A percentile compares a stretch with the other conserved stretches of the same genome.
Evolutionary conservation across 192 early-diverging fungal species (phyloP).

Genomic region (Rhizoclosmatium globosum): DNA sequence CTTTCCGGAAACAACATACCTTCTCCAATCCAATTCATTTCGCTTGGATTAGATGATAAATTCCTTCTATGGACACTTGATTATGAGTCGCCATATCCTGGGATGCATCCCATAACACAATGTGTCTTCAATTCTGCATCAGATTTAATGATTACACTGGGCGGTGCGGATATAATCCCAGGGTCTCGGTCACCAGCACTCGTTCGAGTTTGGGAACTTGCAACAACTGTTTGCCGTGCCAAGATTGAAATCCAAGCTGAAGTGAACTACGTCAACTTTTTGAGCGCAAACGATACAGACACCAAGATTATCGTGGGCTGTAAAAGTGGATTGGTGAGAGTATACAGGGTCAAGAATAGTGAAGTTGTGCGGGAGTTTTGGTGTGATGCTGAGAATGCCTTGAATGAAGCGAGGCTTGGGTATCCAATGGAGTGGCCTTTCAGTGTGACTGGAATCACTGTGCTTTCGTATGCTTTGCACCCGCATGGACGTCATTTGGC

Average conservation of each 20-base stretch:
- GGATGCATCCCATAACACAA: conserved; percentile 11
- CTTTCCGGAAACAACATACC: conserved; percentile 6
- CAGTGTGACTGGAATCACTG: conserved; percentile 13
- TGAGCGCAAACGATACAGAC: conserved; percentile 9
- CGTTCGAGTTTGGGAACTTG: conserved; percentile 34
- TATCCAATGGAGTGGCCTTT: conserved; percentile 41
- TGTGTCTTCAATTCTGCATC: conserved; percentile 4
- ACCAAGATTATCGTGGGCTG: conserved; percentile 31
- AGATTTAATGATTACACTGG: conserved; percentile 33
- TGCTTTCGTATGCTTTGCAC: conserved; percentile 37
- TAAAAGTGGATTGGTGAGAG: conserved; percentile 31
- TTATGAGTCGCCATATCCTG: conserved; percentile 4
- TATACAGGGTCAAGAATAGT: conserved; percentile 6
- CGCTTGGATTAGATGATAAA: conserved; percentile 26
- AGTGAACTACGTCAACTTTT: conserved; percentile 25
- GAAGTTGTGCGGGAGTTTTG: conserved; percentile 39
- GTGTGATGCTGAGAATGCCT: conserved; percentile 32
- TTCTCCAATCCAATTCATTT: conserved; percentile 23
- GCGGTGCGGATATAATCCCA: conserved; percentile 18
- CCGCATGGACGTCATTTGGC: conserved; percentile 34
- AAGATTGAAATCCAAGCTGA: conserved; percentile 29
- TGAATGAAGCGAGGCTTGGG: conserved; percentile 25
- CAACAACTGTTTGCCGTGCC: background rate
- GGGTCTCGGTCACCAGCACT: conserved; percentile 1
- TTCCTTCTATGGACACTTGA: conserved; percentile 34